phyloP scores from a whole-genome alignment of 352 stramenopile species.

The Albugo candida region DNA sequence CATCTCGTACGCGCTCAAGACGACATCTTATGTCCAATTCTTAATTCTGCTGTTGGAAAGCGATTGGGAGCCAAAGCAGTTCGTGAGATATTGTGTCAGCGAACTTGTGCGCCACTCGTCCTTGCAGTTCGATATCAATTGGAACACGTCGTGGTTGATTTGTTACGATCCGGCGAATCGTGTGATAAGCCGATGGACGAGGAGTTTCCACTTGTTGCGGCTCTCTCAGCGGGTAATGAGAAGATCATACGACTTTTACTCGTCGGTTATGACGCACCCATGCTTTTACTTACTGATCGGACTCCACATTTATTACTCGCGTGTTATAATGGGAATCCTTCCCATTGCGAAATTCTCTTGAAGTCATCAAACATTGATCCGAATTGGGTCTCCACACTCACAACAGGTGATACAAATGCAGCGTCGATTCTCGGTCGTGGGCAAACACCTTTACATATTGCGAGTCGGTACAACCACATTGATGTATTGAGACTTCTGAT shows the following conservation, averaged over 20 bases:
- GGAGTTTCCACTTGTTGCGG: constrained; percentile 49
- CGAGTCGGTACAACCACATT: constrained; percentile 40
- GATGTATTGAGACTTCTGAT: constrained; percentile 41
- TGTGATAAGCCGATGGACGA: constrained; percentile 28
- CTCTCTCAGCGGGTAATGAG: constrained; percentile 48
- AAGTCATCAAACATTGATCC: constrained; percentile 27
- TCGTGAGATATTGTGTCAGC: constrained; percentile 34
- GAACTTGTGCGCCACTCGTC: constrained; percentile 42
- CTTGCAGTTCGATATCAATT: constrained; percentile 62
- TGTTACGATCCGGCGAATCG: constrained; percentile 30
- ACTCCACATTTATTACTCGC: constrained; percentile 56
- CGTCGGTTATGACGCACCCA: constrained; percentile 47
- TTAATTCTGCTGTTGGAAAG: constrained; percentile 35
- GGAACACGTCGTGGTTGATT: constrained; percentile 49
- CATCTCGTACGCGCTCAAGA: constrained; percentile 30
- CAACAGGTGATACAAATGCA: constrained; percentile 60
- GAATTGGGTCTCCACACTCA: constrained; percentile 58
- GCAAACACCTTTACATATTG: constrained; percentile 62
- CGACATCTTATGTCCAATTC: constrained; percentile 24
- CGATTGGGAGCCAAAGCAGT: constrained; percentile 43
- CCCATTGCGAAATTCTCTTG: constrained; percentile 60
- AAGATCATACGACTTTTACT: constrained; percentile 52
- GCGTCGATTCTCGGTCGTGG: constrained; percentile 34
- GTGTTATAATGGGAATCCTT: constrained; percentile 37
- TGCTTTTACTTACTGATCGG: constrained; percentile 47